Conservation (phyloP, 306 rosid genomes). For the Trifolium pratense region DNA sequence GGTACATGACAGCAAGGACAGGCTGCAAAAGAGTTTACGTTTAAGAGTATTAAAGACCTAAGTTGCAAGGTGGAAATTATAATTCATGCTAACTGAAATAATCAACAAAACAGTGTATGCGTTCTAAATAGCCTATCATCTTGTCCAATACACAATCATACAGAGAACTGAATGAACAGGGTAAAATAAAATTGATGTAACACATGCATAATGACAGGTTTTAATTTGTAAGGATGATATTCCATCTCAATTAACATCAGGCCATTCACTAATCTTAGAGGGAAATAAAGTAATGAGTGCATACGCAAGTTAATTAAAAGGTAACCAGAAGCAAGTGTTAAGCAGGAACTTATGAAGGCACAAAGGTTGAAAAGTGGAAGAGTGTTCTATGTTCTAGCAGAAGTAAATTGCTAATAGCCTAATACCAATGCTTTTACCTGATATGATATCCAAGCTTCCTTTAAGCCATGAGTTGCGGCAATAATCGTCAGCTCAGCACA, state of each 20-base stretch:
- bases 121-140: background rate
- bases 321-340: constrained; percentile 7
- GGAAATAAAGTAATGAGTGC: constrained; percentile 7
- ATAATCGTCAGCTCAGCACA: constrained; percentile 90
- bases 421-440: constrained; percentile 64
- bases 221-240: background rate
- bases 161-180: background rate
- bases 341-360: constrained; percentile 24
- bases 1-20: constrained; percentile 85
- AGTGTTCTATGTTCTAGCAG: background rate
- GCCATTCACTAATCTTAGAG: constrained; percentile 8
- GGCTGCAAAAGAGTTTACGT: constrained; percentile 62
- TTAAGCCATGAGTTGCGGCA: constrained; percentile 86
- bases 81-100: constrained; percentile 24
- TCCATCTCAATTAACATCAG: constrained; percentile 7
- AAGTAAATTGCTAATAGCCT: constrained; percentile 27
- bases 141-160: background rate
- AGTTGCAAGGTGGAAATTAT: constrained; percentile 17
- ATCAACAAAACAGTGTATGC: background rate
- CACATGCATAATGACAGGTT: background rate
- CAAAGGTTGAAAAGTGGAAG: constrained; percentile 12
- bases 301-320: constrained; percentile 1
- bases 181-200: background rate
- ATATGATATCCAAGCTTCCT: constrained; percentile 95
- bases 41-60: background rate